These are phyloP conservation scores for Saccharomycopsis microspora DNA, from an alignment of 805 yeast genomes.

Conservation along the genomic window DNA sequence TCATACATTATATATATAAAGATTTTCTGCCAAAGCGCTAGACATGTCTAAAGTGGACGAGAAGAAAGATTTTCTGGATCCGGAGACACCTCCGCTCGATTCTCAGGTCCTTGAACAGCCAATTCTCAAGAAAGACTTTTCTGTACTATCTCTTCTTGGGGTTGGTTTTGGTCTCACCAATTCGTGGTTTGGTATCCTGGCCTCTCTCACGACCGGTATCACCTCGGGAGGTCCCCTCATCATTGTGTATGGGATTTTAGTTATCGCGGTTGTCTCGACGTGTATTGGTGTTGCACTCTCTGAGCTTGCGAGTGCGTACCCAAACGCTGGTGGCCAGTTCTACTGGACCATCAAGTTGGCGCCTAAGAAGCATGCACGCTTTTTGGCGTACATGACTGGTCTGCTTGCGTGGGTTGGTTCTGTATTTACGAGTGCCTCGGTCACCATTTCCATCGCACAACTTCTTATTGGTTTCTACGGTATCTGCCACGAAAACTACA, in stretches of 20 bases:
- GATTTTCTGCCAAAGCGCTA: too few species aligned
- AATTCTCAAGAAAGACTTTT: slow-evolving; percentile 28
- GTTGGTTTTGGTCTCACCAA: slow-evolving; percentile 51
- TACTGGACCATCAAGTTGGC: slow-evolving; percentile 48
- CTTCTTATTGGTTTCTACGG: slow-evolving; percentile 39
- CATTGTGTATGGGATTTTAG: slow-evolving; percentile 44
- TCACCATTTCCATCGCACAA: slow-evolving; percentile 41
- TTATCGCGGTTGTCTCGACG: slow-evolving; percentile 34
- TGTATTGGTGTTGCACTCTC: slow-evolving; percentile 39
- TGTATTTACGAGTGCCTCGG: slow-evolving; percentile 50
- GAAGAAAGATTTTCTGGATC: too few species aligned
- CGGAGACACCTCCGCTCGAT: not conserved
- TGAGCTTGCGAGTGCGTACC: slow-evolving; percentile 42
- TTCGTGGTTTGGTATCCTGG: slow-evolving; percentile 52
- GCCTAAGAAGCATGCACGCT: slow-evolving; percentile 30
- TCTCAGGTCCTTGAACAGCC: slow-evolving; percentile 16
- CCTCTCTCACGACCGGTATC: slow-evolving; percentile 43
- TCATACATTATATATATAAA: too few species aligned
- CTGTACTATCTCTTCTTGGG: slow-evolving; percentile 39
- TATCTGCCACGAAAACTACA: slow-evolving; percentile 21
- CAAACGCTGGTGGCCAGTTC: slow-evolving; percentile 49
- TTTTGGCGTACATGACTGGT: slow-evolving; percentile 50
- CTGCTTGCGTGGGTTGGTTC: slow-evolving; percentile 52
- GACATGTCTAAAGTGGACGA: too few species aligned
- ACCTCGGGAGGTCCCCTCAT: slow-evolving; percentile 48